Percentiles rank a stretch among this genome's conserved stretches.
Conservation (phyloP, 331 rosid genomes). For the Erythrophleum ivorense region DNA sequence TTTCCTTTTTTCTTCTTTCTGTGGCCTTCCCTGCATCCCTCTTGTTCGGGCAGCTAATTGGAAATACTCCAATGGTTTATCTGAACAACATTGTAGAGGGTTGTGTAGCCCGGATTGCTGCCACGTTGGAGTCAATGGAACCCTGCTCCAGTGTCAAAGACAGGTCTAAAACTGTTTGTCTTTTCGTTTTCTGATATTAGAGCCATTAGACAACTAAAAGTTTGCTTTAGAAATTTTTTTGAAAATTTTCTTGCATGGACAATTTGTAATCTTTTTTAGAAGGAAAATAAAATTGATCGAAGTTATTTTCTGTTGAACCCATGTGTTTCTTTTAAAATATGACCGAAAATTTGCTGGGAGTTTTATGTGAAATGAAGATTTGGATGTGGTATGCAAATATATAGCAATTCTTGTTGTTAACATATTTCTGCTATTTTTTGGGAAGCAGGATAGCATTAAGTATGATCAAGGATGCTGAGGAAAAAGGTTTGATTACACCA, state of each 20-base stretch:
- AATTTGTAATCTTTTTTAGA: conserved; percentile 37
- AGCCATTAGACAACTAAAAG: background rate
- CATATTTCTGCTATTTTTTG: background rate
- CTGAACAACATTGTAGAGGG: conserved; percentile 68
- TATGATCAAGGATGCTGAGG: conserved; percentile 81
- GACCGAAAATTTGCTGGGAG: background rate
- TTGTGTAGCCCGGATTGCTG: conserved; percentile 72
- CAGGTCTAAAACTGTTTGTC: conserved; percentile 43
- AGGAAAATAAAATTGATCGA: conserved; percentile 50
- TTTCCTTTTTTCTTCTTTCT: background rate
- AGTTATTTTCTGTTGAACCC: conserved; percentile 36
- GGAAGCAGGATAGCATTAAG: conserved; percentile 61
- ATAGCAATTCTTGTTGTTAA: background rate
- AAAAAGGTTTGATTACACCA: conserved; percentile 70
- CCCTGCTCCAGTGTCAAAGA: conserved; percentile 84
- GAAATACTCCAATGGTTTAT: conserved; percentile 77
- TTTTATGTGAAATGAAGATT: background rate
- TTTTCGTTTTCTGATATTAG: background rate
- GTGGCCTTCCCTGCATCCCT: background rate
- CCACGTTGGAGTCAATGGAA: conserved; percentile 76
- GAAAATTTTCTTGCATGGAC: background rate
- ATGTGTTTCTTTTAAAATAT: background rate
- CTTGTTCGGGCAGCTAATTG: conserved; percentile 57
- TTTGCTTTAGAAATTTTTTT: background rate
- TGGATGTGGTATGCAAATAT: too few relatives aligned